Evolutionary conservation across 208 protist species (phyloP).

Genomic region (Trypanosoma grayi): DNA sequence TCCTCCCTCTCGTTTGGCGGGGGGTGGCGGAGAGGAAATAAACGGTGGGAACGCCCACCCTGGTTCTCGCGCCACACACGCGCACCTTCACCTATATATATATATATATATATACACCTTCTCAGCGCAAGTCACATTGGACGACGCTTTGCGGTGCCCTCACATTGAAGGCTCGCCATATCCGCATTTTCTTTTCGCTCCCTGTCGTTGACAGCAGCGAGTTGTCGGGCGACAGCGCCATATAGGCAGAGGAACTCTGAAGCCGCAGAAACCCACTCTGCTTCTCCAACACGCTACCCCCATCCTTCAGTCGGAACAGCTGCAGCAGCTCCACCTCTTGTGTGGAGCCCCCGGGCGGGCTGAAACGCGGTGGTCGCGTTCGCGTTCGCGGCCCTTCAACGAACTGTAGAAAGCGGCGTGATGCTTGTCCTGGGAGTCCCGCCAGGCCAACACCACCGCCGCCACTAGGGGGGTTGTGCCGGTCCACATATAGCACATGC

Average conservation of each 20-base stretch:
- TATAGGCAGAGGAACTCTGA: slow-evolving; percentile 2
- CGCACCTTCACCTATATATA: too few species aligned
- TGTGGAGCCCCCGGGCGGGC: neutral
- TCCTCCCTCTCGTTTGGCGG: too few species aligned
- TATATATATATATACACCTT: too few species aligned
- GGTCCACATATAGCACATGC: slow-evolving; percentile 14
- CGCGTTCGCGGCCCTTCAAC: slow-evolving; percentile 2
- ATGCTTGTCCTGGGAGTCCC: neutral
- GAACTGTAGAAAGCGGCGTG: slow-evolving; percentile 1
- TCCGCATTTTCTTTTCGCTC: slow-evolving; percentile 16
- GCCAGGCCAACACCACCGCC: neutral
- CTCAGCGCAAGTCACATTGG: slow-evolving; percentile 23
- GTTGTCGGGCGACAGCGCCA: slow-evolving; percentile 23
- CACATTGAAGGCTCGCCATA: slow-evolving; percentile 20
- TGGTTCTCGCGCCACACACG: too few species aligned
- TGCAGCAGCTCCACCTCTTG: slow-evolving; percentile 12
- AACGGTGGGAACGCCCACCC: too few species aligned
- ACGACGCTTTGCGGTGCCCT: neutral
- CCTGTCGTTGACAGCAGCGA: slow-evolving; percentile 11
- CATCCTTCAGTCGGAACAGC: slow-evolving; percentile 18
- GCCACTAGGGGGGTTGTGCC: slow-evolving; percentile 6
- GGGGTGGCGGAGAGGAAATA: too few species aligned
- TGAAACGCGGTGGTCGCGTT: neutral
- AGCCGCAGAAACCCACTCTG: neutral
- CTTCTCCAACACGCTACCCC: slow-evolving; percentile 8